Conservation (phyloP, 495 filamentous ascomycete species). For the Chaetomidium leptoderma region DNA sequence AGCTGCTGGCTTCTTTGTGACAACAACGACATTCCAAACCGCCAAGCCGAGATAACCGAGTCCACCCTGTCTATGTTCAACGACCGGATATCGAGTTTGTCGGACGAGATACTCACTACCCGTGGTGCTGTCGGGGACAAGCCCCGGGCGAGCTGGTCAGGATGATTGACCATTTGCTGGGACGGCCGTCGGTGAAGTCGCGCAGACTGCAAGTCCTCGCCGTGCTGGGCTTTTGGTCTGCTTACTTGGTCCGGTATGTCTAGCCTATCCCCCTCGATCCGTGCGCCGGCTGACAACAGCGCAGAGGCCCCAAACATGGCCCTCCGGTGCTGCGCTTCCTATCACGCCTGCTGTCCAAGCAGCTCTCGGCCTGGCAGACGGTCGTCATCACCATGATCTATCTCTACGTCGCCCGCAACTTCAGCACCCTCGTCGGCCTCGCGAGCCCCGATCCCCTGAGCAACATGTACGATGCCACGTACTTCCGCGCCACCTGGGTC, state of each 20-base stretch:
- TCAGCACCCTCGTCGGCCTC: constrained; percentile 83
- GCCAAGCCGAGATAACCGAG: no score
- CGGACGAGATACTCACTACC: not conserved
- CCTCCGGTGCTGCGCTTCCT: constrained; percentile 70
- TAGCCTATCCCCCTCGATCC: not conserved
- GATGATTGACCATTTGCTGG: constrained; percentile 81
- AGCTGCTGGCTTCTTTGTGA: no score
- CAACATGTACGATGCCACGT: constrained; percentile 90
- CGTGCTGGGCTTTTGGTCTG: constrained; percentile 85
- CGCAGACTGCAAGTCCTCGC: constrained; percentile 89
- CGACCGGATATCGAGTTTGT: not conserved
- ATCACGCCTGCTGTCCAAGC: constrained; percentile 60
- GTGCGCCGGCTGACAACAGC: not conserved
- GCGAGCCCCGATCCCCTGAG: constrained; percentile 91
- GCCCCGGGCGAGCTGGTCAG: constrained; percentile 12
- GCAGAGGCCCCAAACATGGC: constrained; percentile 80
- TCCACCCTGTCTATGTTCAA: not conserved
- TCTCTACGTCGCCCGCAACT: constrained; percentile 87
- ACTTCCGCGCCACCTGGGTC: constrained; percentile 97
- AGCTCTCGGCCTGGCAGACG: constrained; percentile 81
- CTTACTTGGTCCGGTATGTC: constrained; percentile 69
- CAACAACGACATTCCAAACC: no score
- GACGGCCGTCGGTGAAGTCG: constrained; percentile 83
- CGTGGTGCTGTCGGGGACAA: not conserved
- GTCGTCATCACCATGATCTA: constrained; percentile 83